Evolutionary conservation across 164 flowering plant species (phyloP).

Genomic region (Piper betle): DNA sequence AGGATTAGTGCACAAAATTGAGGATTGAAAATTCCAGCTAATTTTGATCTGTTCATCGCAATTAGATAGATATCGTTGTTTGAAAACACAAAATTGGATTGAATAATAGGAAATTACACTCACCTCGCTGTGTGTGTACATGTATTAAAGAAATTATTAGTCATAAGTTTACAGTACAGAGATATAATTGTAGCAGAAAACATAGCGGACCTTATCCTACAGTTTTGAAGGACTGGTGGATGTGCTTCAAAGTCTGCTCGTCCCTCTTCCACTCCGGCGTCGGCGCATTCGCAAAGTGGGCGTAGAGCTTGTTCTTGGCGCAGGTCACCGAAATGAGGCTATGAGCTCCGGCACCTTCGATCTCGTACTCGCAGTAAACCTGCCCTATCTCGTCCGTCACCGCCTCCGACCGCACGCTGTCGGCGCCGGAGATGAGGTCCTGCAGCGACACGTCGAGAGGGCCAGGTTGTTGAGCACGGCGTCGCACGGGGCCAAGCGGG

Average conservation of each 20-base stretch:
- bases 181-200: too few relatives aligned
- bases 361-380: slow-evolving; percentile 73
- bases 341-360: slow-evolving; percentile 51
- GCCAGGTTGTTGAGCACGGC: slow-evolving; percentile 68
- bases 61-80: too few relatives aligned
- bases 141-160: too few relatives aligned
- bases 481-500: slow-evolving; percentile 65
- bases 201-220: slow-evolving; percentile 32
- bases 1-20: too few relatives aligned
- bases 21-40: too few relatives aligned
- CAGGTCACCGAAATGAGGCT: slow-evolving; percentile 86
- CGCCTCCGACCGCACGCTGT: slow-evolving; percentile 50
- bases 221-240: slow-evolving; percentile 74
- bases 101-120: too few relatives aligned
- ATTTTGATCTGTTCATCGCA: too few relatives aligned
- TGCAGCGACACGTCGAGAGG: slow-evolving; percentile 64
- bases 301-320: slow-evolving; percentile 73
- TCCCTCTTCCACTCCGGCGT: slow-evolving; percentile 71
- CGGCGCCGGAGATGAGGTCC: slow-evolving; percentile 61
- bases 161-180: too few relatives aligned
- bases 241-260: slow-evolving; percentile 46
- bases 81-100: too few relatives aligned
- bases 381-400: slow-evolving; percentile 69
- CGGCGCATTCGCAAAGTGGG: slow-evolving; percentile 92
- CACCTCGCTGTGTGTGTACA: too few relatives aligned